Evolutionary conservation across 768 basidiomycete genomes (phyloP).

Genomic region (Lyophyllum decastes): DNA sequence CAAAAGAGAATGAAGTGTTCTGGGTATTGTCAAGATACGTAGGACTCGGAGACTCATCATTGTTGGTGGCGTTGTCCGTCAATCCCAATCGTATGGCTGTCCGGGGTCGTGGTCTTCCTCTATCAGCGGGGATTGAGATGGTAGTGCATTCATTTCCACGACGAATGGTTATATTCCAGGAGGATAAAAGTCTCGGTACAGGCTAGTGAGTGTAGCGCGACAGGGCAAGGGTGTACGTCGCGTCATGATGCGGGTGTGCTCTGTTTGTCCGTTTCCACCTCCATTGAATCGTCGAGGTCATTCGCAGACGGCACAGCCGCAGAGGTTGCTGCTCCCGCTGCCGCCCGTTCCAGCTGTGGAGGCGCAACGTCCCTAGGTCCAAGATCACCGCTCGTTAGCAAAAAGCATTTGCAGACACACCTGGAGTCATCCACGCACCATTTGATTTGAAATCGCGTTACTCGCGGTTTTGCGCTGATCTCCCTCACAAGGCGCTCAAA

Average conservation of each 20-base stretch:
- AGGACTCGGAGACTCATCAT: not conserved
- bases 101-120: not conserved
- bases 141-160: not conserved
- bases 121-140: no score
- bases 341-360: constrained; percentile 41
- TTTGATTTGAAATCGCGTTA: constrained; percentile 90
- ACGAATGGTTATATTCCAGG: not conserved
- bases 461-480: constrained; percentile 88
- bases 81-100: not conserved
- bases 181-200: not conserved
- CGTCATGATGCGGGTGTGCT: constrained; percentile 24
- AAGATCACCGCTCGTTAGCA: not conserved
- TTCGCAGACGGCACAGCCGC: constrained; percentile 76
- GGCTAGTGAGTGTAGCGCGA: not conserved
- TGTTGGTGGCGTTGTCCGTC: not conserved
- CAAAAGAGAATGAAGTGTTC: not conserved
- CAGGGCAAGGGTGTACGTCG: not conserved
- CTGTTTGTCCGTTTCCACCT: constrained; percentile 21
- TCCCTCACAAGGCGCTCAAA: constrained; percentile 85
- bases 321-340: constrained; percentile 66
- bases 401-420: not conserved
- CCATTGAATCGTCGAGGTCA: constrained; percentile 49
- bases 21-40: not conserved
- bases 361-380: constrained; percentile 62
- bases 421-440: constrained; percentile 48